Conservation (phyloP, 2,329 filamentous ascomycete species). For the Atkinsonella hypoxylon region DNA sequence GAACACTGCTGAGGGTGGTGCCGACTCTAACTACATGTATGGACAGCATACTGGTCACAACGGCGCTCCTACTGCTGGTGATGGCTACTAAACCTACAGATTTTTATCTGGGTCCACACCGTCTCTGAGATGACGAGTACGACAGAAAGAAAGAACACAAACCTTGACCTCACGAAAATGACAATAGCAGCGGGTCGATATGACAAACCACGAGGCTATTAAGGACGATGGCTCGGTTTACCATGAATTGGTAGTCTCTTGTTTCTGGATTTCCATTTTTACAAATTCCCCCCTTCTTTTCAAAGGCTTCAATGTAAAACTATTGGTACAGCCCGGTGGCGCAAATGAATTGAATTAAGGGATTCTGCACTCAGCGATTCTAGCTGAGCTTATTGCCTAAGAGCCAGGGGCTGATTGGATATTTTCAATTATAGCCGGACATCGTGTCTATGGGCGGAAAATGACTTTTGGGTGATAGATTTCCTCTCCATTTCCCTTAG, state of each 20-base stretch:
- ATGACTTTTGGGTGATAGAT: conserved; percentile 74
- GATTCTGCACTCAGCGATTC: neutral
- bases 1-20: conserved; percentile 27
- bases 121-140: conserved; percentile 1
- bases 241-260: neutral
- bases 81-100: conserved; percentile 32
- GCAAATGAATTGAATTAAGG: neutral
- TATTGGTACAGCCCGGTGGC: conserved; percentile 6
- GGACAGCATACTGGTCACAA: conserved; percentile 44
- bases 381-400: neutral
- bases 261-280: neutral
- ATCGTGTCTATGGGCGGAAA: conserved; percentile 51
- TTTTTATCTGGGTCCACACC: neutral
- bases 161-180: neutral
- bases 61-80: conserved; percentile 35
- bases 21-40: conserved; percentile 39
- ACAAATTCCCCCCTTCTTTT: too few species aligned
- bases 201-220: neutral
- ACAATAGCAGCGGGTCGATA: neutral
- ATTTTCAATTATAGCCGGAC: neutral
- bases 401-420: neutral
- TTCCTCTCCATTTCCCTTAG: neutral
- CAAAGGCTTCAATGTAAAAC: neutral
- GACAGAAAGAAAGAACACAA: neutral
- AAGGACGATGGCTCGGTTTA: neutral